Evolutionary conservation across 2,329 filamentous ascomycete genomes (phyloP).

Genomic region (Aureobasidium pullulans): DNA sequence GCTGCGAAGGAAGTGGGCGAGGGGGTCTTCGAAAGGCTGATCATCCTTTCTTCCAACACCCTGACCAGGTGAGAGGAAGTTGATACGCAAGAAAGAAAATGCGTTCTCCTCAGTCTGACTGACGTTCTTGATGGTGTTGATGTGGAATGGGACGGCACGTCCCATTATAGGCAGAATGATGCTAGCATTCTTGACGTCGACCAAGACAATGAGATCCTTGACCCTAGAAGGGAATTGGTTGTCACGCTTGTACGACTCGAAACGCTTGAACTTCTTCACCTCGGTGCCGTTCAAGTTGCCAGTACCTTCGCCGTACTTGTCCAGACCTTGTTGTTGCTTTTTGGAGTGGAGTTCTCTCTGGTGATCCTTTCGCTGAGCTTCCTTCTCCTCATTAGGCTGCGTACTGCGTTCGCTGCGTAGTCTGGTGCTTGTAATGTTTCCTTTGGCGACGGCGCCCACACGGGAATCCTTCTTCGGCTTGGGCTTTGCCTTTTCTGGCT

Average conservation of each 20-base stretch:
- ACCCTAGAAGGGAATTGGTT: slow-evolving; percentile 82
- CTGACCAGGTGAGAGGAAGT: slow-evolving; percentile 93
- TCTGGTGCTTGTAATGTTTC: slow-evolving; percentile 91
- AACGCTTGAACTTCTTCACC: slow-evolving; percentile 97
- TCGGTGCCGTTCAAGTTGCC: slow-evolving; percentile 81
- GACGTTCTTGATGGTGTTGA: slow-evolving; percentile 96
- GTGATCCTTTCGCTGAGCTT: slow-evolving; percentile 79
- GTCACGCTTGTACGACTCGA: slow-evolving; percentile 97
- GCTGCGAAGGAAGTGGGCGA: slow-evolving; percentile 91
- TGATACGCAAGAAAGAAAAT: slow-evolving; percentile 89
- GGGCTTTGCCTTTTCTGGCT: slow-evolving; percentile 73
- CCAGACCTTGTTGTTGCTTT: slow-evolving; percentile 83
- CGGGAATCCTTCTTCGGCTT: slow-evolving; percentile 80
- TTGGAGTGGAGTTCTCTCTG: slow-evolving; percentile 82
- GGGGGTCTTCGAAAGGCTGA: slow-evolving; percentile 87
- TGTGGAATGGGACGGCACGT: slow-evolving; percentile 93
- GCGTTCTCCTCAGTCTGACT: slow-evolving; percentile 96
- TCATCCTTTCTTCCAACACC: slow-evolving; percentile 96
- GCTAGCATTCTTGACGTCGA: slow-evolving; percentile 83
- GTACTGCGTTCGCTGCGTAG: slow-evolving; percentile 84
- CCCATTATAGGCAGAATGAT: slow-evolving; percentile 96
- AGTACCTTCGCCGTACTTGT: slow-evolving; percentile 77
- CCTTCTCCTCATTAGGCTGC: slow-evolving; percentile 81
- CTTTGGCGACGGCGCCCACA: slow-evolving; percentile 80
- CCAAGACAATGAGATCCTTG: slow-evolving; percentile 79